Evolutionary conservation across 306 rosid species (phyloP), one percentile per base, ranked within the genome.

Genomic region (Vigna trinervia): DNA sequence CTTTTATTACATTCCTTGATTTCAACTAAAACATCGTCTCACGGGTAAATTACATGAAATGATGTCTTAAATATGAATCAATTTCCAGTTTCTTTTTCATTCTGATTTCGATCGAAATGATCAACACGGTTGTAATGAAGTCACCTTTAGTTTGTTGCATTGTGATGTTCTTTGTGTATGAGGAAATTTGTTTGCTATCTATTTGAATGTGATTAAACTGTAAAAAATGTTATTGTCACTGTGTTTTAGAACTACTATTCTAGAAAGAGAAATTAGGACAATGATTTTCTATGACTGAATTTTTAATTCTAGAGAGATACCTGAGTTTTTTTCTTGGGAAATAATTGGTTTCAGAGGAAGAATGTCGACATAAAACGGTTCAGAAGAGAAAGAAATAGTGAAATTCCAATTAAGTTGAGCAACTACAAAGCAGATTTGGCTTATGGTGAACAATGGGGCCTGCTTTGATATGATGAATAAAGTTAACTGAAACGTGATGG

Each of bases 401-500:
- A 61, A 67, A 13, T 28, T 9, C 20, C 38, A 1, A 34, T 23
- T 41, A 41, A 41, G 36, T 26, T n/a, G 7, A 43, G 17, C 59
- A 45, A 58, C 69, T 58, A 26, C 48, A 78, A 23, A 78, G 34
- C 56, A 39, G 28, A 71, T 39, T 63, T 63, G 14, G 54, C 12
- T 53, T 15, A 15, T 51, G 74, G 36, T 64, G 58, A 20, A 56
- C 47, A 13, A 50, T 47, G 30, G 34, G 6, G 32, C 62, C 39
- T 58, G 54, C n/a, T 75, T 6, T 62, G 52, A 19, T 19, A 76
- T 4, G 26, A 13, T 10, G 61, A 46, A 8, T 47, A 30, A 69
- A 58, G 59, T 15, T 36, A 59, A 36, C 20, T 12, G 34, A 30
- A 30, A 30, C 34, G 19, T 19, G 41, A 43, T 17, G 69, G 12